Percentiles rank a stretch among this genome's conserved stretches.
These are phyloP conservation scores for Kurtzmaniella quercitrusa DNA, from an alignment of 1,139 yeast genomes.

Conservation along the genomic window DNA sequence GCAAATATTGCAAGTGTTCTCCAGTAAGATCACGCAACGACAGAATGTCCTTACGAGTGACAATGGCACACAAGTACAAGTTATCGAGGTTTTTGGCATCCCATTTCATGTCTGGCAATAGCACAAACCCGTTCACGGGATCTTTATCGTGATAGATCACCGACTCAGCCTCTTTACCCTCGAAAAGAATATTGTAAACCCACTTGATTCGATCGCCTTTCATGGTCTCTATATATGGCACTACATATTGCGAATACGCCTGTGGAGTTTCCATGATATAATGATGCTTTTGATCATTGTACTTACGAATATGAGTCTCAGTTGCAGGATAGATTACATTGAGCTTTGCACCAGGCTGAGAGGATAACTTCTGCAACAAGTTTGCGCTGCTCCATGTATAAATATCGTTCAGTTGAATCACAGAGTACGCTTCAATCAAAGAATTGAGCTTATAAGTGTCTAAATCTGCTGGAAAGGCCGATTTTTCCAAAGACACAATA, in stretches of 20 bases:
- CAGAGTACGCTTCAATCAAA: slow-evolving; percentile 31
- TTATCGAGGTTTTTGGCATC: slow-evolving; percentile 68
- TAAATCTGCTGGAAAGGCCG: slow-evolving; percentile 46
- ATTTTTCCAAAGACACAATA: slow-evolving; percentile 69
- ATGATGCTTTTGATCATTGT: slow-evolving; percentile 51
- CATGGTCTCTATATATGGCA: slow-evolving; percentile 76
- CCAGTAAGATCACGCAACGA: slow-evolving; percentile 71
- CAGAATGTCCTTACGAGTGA: slow-evolving; percentile 63
- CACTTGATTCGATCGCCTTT: slow-evolving; percentile 77
- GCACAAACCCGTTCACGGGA: slow-evolving; percentile 49
- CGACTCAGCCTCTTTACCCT: slow-evolving; percentile 83
- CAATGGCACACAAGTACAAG: slow-evolving; percentile 76
- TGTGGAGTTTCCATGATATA: slow-evolving; percentile 79
- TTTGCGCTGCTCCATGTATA: slow-evolving; percentile 74
- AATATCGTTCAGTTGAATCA: slow-evolving; percentile 70
- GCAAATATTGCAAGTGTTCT: slow-evolving; percentile 55
- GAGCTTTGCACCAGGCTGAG: slow-evolving; percentile 62
- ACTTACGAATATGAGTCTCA: slow-evolving; percentile 75
- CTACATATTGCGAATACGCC: slow-evolving; percentile 55
- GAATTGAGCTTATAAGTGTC: slow-evolving; percentile 13
- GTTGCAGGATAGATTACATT: slow-evolving; percentile 90
- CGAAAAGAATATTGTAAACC: slow-evolving; percentile 80
- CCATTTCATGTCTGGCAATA: slow-evolving; percentile 91
- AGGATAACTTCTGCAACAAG: slow-evolving; percentile 41
- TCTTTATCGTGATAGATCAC: slow-evolving; percentile 63